Evolutionary conservation across 768 basidiomycete species (phyloP).

Genomic region (Mycena filopes): DNA sequence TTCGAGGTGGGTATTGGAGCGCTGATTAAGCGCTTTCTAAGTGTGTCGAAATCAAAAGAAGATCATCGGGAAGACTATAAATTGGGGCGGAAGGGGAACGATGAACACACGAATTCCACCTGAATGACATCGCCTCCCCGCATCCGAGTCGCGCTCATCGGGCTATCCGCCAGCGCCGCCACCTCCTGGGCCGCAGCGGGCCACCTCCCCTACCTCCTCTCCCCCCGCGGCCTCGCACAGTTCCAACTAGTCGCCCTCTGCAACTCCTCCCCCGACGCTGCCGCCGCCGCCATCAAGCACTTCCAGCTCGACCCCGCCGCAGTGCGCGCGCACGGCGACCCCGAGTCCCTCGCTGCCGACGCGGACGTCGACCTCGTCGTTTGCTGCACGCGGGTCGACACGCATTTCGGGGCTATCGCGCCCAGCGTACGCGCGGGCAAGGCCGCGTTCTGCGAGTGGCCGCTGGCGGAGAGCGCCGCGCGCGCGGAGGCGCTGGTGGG

Average conservation of each 20-base stretch:
- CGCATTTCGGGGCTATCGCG: constrained; percentile 11
- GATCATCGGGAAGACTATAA: too few relatives aligned
- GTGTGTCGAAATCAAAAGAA: too few relatives aligned
- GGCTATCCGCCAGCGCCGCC: constrained; percentile 23
- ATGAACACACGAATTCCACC: too few relatives aligned
- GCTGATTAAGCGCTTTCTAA: too few relatives aligned
- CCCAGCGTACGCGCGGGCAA: constrained; percentile 19
- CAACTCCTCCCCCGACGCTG: constrained; percentile 18
- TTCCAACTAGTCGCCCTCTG: constrained; percentile 23
- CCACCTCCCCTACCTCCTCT: constrained; percentile 25
- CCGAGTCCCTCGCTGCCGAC: constrained; percentile 19
- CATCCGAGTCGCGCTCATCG: constrained; percentile 28
- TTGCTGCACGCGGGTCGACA: constrained; percentile 17
- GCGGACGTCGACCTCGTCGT: constrained; percentile 26
- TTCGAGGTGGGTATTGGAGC: too few relatives aligned
- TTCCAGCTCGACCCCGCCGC: background rate
- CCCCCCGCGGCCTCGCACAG: constrained; percentile 15
- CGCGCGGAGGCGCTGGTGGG: constrained; percentile 32
- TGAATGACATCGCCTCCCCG: background rate
- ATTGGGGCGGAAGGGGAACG: too few relatives aligned
- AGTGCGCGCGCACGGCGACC: constrained; percentile 9
- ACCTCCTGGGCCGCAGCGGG: constrained; percentile 23
- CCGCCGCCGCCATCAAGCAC: background rate
- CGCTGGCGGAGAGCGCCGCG: constrained; percentile 30
- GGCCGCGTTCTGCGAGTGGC: constrained; percentile 41